phyloP scores from a whole-genome alignment of 73 alveolate species.

The Paramecium pentaurelia region DNA sequence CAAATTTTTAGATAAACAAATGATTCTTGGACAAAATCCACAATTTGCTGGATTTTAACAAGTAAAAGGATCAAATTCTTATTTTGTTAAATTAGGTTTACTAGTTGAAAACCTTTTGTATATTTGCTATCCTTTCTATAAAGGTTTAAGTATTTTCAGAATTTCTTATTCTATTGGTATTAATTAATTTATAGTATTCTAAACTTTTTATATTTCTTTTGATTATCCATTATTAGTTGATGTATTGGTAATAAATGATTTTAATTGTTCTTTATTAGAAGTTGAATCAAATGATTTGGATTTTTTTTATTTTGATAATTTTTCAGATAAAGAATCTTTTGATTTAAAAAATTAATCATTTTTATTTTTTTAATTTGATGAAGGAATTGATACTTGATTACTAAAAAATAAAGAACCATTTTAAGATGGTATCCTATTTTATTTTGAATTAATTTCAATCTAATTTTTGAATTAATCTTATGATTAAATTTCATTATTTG shows the following conservation, averaged over 20 bases:
- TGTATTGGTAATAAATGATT: background rate
- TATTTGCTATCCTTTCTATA: background rate
- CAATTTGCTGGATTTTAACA: background rate
- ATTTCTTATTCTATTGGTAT: slow-evolving; percentile 21
- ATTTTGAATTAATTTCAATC: background rate
- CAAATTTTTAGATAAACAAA: background rate
- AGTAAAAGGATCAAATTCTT: slow-evolving; percentile 11
- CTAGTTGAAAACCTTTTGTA: background rate
- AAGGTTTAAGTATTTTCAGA: slow-evolving; percentile 7
- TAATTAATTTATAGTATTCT: background rate
- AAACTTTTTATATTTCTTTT: background rate
- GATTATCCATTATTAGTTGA: background rate
- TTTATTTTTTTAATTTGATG: background rate
- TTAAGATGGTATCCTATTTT: background rate
- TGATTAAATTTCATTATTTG: background rate
- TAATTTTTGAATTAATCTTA: background rate
- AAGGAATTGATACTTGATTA: background rate
- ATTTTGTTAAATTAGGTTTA: background rate
- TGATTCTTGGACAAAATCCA: slow-evolving; percentile 24
- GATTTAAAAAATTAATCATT: background rate
- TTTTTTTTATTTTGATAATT: background rate
- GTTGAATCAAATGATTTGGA: slow-evolving; percentile 34
- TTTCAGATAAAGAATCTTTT: background rate
- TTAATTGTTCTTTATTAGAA: background rate
- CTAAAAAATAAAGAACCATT: background rate